Evolutionary conservation across 139 green algal species (phyloP).

Genomic region (Coccomyxa sp.): DNA sequence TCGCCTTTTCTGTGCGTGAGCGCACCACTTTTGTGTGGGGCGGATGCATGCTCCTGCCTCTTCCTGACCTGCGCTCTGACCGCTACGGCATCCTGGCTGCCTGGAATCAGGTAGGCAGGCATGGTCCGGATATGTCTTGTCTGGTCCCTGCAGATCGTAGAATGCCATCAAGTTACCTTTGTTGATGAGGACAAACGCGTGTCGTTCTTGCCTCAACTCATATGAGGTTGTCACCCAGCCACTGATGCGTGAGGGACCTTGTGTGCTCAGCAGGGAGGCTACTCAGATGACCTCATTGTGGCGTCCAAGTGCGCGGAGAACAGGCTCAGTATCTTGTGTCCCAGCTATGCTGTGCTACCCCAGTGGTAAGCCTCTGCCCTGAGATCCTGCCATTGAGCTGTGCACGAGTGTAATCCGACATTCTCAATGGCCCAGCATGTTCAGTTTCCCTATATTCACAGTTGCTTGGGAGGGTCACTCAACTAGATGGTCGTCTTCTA

Average conservation of each 20-base stretch:
- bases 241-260: neutral
- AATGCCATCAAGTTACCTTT: too few species aligned
- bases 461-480: too few species aligned
- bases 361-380: conserved; percentile 46
- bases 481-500: neutral
- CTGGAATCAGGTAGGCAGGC: neutral
- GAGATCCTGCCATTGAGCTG: neutral
- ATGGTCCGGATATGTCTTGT: neutral
- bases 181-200: too few species aligned
- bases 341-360: conserved; percentile 67
- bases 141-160: too few species aligned
- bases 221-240: neutral
- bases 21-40: conserved; percentile 81
- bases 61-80: conserved; percentile 44
- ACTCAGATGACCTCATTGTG: conserved; percentile 89
- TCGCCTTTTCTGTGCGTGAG: conserved; percentile 62
- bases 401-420: neutral
- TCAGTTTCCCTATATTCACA: neutral
- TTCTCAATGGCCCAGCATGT: neutral
- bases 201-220: too few species aligned
- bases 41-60: conserved; percentile 85
- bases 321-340: conserved; percentile 54
- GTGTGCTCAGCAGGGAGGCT: conserved; percentile 55
- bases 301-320: conserved; percentile 56
- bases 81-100: conserved; percentile 43